Evolutionary conservation across 768 basidiomycete species (phyloP), one percentile per base, ranked within the genome.

Genomic region (Pleurotus djamor): DNA sequence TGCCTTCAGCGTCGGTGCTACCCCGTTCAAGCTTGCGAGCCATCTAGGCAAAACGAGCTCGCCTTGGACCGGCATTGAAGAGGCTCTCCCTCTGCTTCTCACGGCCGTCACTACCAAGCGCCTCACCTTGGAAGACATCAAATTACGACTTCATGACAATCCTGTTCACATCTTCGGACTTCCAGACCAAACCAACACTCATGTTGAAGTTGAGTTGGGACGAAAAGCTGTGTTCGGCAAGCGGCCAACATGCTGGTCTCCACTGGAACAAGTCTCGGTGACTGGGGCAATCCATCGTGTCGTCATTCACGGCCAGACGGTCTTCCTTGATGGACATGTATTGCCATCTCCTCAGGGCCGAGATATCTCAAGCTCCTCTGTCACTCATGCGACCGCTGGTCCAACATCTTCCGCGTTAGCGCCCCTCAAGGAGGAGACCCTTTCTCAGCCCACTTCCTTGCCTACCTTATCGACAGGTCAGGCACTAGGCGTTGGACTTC

Each of bases 191-290:
- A 68, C 82, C 4, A 83, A 93, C 61, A 94, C 95, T 0, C 89
- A 88, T 63, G 92, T 97, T 38, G 97, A 99, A 69, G 92, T 99
- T 48, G 92, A 96, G 63, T 76, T 97, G 32, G 91, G 92, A 59
- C 86, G 97, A 54, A 81, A 79, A 59, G 78, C 82, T 16, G 74
- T 77, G 45, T 92, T 92, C 70, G 70, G 68, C 12, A 72, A 75
- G 56, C 76, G 78, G 21, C 67, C 74, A 5, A 72, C 73, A 17
- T 77, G 76, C 52, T 99, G 96, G 96, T 96, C 96, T 13, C 94
- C 96, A 5, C 73, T 98, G 41, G 81, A 85, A 13, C 81, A 83
- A 21, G 80, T 69, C 13, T 71, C 76, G 0, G 79, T 93, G 16
- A 75, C 84, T 2, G 96, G 94, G 43, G 81, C 85, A 34, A 83